Conservation (phyloP, 1,284 basidiomycete species). For the Ustilago nuda region DNA sequence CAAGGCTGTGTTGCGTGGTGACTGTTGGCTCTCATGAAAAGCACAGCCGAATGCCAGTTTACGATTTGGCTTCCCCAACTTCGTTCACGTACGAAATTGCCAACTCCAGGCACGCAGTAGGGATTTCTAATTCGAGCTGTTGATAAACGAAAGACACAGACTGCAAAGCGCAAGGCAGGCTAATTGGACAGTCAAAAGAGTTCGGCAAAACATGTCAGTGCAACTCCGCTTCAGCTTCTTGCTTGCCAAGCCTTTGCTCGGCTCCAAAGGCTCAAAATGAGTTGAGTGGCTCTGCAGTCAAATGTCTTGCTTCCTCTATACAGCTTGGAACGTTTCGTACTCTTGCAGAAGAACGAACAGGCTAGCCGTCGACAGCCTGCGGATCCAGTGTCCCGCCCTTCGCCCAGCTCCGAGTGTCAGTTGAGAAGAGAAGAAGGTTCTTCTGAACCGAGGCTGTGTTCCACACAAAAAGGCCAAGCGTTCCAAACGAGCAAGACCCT, state of each 20-base stretch:
- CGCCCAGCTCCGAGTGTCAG: neutral
- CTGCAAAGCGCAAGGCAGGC: neutral
- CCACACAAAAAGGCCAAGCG: neutral
- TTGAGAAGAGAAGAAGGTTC: conserved; percentile 23
- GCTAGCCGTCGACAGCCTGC: neutral
- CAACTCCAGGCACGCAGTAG: neutral
- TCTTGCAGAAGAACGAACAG: neutral
- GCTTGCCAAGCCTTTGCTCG: neutral
- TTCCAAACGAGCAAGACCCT: neutral
- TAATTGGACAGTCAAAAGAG: neutral
- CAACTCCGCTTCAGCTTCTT: conserved; percentile 3
- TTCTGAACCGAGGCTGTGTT: conserved; percentile 37
- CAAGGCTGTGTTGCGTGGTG: neutral
- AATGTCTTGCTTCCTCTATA: neutral
- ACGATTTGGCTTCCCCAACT: neutral
- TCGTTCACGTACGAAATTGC: neutral
- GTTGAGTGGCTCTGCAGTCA: neutral
- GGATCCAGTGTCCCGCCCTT: neutral
- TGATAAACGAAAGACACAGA: neutral
- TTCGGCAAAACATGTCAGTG: neutral
- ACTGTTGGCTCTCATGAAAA: neutral
- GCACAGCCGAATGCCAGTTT: conserved; percentile 3
- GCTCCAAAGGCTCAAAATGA: neutral
- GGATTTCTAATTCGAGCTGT: conserved; percentile 2
- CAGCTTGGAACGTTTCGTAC: neutral